A percentile compares a stretch with the other conserved stretches of the same genome.
phyloP scores from a whole-genome alignment of 2,329 filamentous ascomycete species.

The Paracoccidioides lutzii region DNA sequence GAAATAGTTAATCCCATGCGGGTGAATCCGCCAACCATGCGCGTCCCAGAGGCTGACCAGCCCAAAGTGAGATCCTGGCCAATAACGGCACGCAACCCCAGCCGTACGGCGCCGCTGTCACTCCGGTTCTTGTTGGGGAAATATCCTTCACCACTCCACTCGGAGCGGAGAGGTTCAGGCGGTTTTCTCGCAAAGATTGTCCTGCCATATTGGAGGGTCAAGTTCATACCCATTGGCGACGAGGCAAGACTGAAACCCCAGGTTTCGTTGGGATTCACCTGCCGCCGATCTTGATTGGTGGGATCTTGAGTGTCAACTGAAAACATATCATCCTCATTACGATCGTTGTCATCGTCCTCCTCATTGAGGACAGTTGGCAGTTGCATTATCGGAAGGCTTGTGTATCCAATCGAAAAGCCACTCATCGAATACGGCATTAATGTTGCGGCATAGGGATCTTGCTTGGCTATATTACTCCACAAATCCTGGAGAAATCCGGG shows the following conservation, averaged over 20 bases:
- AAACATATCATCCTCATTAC: conserved; percentile 14
- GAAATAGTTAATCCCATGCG: conserved; percentile 29
- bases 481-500: conserved; percentile 17
- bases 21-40: conserved; percentile 26
- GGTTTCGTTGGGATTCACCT: conserved; percentile 17
- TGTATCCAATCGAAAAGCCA: not conserved
- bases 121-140: conserved; percentile 18
- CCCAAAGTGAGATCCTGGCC: conserved; percentile 18
- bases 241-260: conserved; percentile 24
- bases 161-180: conserved; percentile 22
- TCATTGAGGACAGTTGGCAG: not conserved
- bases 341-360: conserved; percentile 13
- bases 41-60: conserved; percentile 26
- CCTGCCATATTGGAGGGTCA: conserved; percentile 25
- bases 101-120: conserved; percentile 21
- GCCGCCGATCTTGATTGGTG: conserved; percentile 7
- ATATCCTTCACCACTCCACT: conserved; percentile 31
- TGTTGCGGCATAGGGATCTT: not conserved
- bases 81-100: conserved; percentile 22
- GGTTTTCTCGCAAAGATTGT: conserved; percentile 26
- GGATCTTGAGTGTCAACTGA: conserved; percentile 9
- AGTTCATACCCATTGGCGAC: conserved; percentile 15
- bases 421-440: not conserved
- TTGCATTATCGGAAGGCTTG: not conserved
- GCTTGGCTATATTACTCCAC: conserved; percentile 4